Conservation (phyloP, 2,329 filamentous ascomycete species). For the Lecanoromycetidae sp. region DNA sequence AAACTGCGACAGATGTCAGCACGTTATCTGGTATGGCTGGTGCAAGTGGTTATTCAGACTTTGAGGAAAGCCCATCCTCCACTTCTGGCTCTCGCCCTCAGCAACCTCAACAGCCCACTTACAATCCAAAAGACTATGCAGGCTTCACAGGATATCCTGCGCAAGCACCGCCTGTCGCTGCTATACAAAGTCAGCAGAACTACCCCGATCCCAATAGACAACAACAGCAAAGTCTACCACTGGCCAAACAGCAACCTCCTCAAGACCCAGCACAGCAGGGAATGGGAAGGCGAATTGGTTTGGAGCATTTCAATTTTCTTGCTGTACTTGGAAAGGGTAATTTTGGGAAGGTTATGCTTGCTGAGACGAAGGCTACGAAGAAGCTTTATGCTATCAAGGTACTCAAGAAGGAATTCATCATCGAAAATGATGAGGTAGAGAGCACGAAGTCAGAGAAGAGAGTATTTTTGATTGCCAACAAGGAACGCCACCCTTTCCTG, state of each 20-base stretch:
- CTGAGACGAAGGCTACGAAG: constrained; percentile 85
- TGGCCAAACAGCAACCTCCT: constrained; percentile 21
- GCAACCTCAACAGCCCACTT: constrained; percentile 47
- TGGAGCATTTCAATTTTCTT: constrained; percentile 98
- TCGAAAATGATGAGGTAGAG: constrained; percentile 98
- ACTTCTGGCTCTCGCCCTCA: constrained; percentile 18
- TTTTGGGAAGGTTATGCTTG: constrained; percentile 99
- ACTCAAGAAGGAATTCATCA: constrained; percentile 99
- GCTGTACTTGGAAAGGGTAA: constrained; percentile 97
- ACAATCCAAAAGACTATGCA: constrained; percentile 69
- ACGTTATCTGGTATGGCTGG: constrained; percentile 12
- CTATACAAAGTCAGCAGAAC: constrained; percentile 23
- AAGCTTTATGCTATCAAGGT: constrained; percentile 98
- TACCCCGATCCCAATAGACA: constrained; percentile 16
- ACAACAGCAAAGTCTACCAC: constrained; percentile 25
- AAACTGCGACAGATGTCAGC: constrained; percentile 15
- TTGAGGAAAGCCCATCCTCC: constrained; percentile 21
- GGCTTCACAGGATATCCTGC: constrained; percentile 26
- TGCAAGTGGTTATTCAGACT: constrained; percentile 4
- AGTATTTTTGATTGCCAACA: constrained; percentile 93
- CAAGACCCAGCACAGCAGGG: constrained; percentile 39
- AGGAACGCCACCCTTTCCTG: constrained; percentile 91
- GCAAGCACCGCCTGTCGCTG: constrained; percentile 22
- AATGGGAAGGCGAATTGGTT: constrained; percentile 72
- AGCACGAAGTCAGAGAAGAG: constrained; percentile 96